phyloP scores from a whole-genome alignment of 2,329 filamentous ascomycete genomes.

The Aotearoamyces nothofagi region DNA sequence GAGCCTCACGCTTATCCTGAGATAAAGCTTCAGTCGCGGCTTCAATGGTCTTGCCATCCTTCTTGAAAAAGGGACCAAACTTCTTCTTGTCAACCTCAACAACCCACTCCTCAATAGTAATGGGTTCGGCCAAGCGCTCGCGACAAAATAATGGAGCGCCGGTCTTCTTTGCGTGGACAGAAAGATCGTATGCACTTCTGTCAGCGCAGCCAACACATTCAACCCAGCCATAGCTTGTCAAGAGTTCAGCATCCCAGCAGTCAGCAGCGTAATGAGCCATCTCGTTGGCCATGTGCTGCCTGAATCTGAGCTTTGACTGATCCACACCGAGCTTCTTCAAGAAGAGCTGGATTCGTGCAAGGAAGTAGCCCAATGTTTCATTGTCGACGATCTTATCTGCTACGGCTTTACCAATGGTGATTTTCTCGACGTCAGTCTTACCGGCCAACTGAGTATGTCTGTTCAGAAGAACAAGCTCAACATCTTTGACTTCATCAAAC shows the following conservation, averaged over 20 bases:
- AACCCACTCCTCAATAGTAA: constrained; percentile 73
- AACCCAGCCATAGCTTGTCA: constrained; percentile 90
- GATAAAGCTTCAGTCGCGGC: constrained; percentile 50
- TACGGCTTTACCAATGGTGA: constrained; percentile 79
- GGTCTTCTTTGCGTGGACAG: constrained; percentile 85
- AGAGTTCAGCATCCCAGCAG: constrained; percentile 94
- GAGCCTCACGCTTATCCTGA: constrained; percentile 68
- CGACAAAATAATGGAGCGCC: constrained; percentile 75
- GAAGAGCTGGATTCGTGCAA: constrained; percentile 87
- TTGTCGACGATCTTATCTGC: constrained; percentile 76
- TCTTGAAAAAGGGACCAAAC: constrained; percentile 91
- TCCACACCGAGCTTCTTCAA: constrained; percentile 80
- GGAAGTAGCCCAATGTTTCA: constrained; percentile 94
- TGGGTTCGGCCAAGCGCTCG: constrained; percentile 64
- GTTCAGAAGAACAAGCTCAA: constrained; percentile 74
- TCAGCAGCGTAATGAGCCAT: constrained; percentile 92
- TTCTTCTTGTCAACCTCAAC: constrained; percentile 87
- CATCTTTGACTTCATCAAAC: constrained; percentile 71
- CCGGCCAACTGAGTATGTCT: constrained; percentile 75
- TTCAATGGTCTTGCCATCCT: constrained; percentile 78
- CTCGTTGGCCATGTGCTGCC: constrained; percentile 88
- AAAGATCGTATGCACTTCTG: constrained; percentile 85
- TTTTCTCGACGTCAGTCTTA: constrained; percentile 57
- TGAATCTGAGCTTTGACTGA: constrained; percentile 77
- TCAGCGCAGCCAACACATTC: constrained; percentile 97